A percentile compares a stretch with the other conserved stretches of the same genome.
These are phyloP conservation scores for Rhizoclosmatium sp. DNA, from an alignment of 192 early-diverging fungal species.

Conservation along the genomic window DNA sequence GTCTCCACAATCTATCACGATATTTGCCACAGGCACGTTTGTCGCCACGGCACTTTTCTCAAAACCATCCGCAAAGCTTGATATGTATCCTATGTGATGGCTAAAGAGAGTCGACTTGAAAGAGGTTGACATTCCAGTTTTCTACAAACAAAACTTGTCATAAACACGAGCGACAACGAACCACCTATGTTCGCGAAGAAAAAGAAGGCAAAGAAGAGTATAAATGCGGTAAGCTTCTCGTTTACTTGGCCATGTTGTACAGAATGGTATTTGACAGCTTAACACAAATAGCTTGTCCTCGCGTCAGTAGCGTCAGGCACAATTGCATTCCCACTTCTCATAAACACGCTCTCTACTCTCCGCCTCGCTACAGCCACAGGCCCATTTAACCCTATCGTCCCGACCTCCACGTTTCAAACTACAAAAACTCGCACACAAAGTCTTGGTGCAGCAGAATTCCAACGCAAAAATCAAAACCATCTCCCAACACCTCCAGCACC, in stretches of 20 bases:
- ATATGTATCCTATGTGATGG: neutral
- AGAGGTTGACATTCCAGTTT: neutral
- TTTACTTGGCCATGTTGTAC: neutral
- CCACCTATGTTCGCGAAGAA: constrained; percentile 30
- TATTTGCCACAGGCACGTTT: too few relatives aligned
- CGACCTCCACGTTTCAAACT: neutral
- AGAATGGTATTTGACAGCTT: neutral
- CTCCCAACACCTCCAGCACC: neutral
- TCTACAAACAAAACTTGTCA: neutral
- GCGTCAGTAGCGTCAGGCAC: constrained; percentile 41
- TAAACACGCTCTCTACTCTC: constrained; percentile 41
- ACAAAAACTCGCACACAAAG: constrained; percentile 31
- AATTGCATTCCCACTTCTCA: constrained; percentile 35
- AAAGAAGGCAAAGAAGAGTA: constrained; percentile 41
- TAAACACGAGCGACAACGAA: neutral
- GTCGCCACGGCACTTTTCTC: too few relatives aligned
- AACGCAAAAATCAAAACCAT: neutral
- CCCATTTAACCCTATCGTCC: neutral
- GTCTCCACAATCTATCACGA: too few relatives aligned
- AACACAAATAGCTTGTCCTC: constrained; percentile 37
- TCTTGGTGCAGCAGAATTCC: constrained; percentile 16
- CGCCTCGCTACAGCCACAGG: constrained; percentile 2
- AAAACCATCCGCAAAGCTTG: too few relatives aligned
- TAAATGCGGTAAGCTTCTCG: constrained; percentile 39
- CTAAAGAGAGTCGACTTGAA: neutral